These are phyloP conservation scores for Rehmannia glutinosa DNA, from an alignment of 257 asterid species.

Conservation along the genomic window DNA sequence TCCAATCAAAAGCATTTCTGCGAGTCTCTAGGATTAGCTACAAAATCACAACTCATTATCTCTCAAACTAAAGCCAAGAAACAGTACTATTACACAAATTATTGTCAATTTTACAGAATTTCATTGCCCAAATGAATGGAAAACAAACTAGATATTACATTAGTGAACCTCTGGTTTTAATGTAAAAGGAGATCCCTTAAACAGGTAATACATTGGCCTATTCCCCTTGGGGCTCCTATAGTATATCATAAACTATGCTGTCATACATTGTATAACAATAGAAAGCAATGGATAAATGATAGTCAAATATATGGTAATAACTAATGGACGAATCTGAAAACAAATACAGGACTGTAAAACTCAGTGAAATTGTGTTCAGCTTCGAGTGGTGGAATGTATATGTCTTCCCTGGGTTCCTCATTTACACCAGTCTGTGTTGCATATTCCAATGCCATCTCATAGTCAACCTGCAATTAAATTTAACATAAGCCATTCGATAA, in stretches of 20 bases:
- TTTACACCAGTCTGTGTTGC: constrained; percentile 83
- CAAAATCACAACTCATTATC: too few species aligned
- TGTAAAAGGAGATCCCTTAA: too few species aligned
- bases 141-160: neutral
- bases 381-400: constrained; percentile 52
- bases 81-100: too few species aligned
- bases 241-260: too few species aligned
- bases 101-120: neutral
- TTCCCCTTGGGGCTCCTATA: too few species aligned
- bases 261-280: too few species aligned
- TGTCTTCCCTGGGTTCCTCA: constrained; percentile 76
- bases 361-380: constrained; percentile 43
- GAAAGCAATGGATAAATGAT: neutral
- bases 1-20: too few species aligned
- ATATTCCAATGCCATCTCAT: constrained; percentile 89
- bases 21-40: too few species aligned
- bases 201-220: too few species aligned
- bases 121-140: neutral
- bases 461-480: constrained; percentile 67
- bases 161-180: neutral
- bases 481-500: neutral
- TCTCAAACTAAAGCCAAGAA: too few species aligned
- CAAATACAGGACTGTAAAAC: constrained; percentile 50
- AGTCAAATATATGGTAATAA: neutral
- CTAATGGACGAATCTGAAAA: constrained; percentile 66